These are phyloP conservation scores for Casuarina equisetifolia DNA, from an alignment of 306 rosid genomes.

Conservation along the genomic window DNA sequence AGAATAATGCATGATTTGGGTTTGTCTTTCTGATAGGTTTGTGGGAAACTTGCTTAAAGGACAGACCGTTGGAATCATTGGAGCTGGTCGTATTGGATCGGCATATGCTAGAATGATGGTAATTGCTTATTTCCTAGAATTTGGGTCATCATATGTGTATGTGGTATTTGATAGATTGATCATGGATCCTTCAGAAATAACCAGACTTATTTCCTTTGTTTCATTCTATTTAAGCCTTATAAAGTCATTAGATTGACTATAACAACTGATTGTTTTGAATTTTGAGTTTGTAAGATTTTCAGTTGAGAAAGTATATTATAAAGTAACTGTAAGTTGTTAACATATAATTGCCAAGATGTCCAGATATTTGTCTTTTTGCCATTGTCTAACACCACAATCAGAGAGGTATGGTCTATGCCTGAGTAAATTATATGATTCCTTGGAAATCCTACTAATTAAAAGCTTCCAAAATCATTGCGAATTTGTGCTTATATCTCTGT, in stretches of 20 bases:
- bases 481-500: constrained; percentile 14
- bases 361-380: neutral
- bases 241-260: neutral
- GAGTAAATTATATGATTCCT: neutral
- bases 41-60: constrained; percentile 97
- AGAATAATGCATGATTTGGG: constrained; percentile 16
- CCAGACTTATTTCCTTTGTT: neutral
- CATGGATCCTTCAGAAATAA: neutral
- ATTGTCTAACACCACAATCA: neutral
- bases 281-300: neutral
- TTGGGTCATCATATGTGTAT: too few species aligned
- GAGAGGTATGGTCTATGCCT: neutral
- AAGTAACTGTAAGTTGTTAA: neutral
- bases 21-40: constrained; percentile 48
- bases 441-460: neutral
- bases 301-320: neutral
- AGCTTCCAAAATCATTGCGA: neutral
- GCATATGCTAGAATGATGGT: constrained; percentile 99
- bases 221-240: neutral
- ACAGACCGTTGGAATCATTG: constrained; percentile 97
- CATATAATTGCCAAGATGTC: neutral
- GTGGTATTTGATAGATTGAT: too few species aligned
- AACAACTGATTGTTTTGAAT: neutral
- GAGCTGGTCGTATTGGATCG: constrained; percentile 99
- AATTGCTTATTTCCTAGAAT: constrained; percentile 16